Evolutionary conservation across 1,284 basidiomycete species (phyloP), one percentile per base, ranked within the genome.

Genomic region (Ustilago tritici): DNA sequence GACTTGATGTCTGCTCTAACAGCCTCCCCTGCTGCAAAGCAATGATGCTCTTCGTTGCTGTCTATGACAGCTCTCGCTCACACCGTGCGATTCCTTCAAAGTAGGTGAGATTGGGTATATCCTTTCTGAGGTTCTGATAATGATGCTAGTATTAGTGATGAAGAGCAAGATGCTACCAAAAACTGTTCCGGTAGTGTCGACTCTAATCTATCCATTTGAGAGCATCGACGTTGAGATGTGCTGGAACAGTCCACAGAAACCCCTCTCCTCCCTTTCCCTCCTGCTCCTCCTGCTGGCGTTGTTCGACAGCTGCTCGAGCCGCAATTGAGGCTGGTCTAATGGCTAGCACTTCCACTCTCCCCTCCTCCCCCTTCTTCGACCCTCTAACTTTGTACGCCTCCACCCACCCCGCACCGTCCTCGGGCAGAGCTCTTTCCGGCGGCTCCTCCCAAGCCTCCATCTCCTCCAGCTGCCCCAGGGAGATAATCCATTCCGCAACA

Each of bases 401-500:
- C 47, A 34, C 28, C 62, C 19, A 65, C 19, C 17, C 49, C 19
- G 15, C 32, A 35, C 36, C 43, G 5, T 17, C 34, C 32, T 23
- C n/a, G 28, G 70, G 60, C 7, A 72, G 36, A 7, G 61, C 36
- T 31, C 57, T 40, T 15, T 54, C 38, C 15, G 65, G 57, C 12
- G 70, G 70, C 5, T 32, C 32, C 23, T 15, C 35, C 70, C 70
- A 73, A 11, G 70, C 70, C 4, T 64, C 58, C 4, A 55, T 59
- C 3, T 61, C 65, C 4, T 61, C 28, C 9, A 73, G 17, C 50
- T 67, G 63, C 23, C 70, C 70, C 12, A 73, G n/a, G 7, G 61
- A 36, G 19, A 58, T 14, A 10, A 74, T 74, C 71, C 71, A 74
- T 32, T 69, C 66, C 4, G 71, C 71, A 14, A 62, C 59, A 4